A percentile compares a stretch with the other conserved stretches of the same genome.
These are phyloP conservation scores for Beta corolliflora DNA, from an alignment of 179 eudicot species.

Conservation along the genomic window DNA sequence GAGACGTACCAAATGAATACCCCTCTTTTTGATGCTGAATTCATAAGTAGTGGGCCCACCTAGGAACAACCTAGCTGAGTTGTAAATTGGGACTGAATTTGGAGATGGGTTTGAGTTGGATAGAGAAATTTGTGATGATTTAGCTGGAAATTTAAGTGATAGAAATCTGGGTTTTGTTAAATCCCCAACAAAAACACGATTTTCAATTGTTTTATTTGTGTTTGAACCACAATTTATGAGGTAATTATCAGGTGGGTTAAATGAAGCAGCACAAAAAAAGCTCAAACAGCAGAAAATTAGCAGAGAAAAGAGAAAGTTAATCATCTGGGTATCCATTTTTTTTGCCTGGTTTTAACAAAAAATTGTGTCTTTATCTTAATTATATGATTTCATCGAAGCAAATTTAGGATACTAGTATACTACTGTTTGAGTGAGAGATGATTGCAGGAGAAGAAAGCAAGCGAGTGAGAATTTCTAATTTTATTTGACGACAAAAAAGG, in stretches of 20 bases:
- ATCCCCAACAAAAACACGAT: conserved; percentile 60
- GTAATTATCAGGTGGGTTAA: conserved; percentile 45
- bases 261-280: conserved; percentile 9
- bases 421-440: conserved; percentile 10
- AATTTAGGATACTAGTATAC: neutral
- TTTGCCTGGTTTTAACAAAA: neutral
- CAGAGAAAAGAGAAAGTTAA: neutral
- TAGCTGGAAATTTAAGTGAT: conserved; percentile 39
- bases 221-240: conserved; percentile 71
- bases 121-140: conserved; percentile 40
- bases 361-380: conserved; percentile 5
- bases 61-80: conserved; percentile 61
- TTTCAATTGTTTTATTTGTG: conserved; percentile 37
- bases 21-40: conserved; percentile 45
- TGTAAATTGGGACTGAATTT: conserved; percentile 47
- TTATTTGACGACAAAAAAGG: neutral
- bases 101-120: conserved; percentile 46
- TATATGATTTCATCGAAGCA: neutral
- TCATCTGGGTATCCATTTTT: conserved; percentile 22
- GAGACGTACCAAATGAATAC: conserved; percentile 69
- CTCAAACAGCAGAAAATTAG: conserved; percentile 14
- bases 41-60: conserved; percentile 41
- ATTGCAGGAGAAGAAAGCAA: neutral
- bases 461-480: neutral
- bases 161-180: conserved; percentile 36